Evolutionary conservation across 2,329 filamentous ascomycete species (phyloP).

Genomic region (Zymoseptoria pseudotritici): DNA sequence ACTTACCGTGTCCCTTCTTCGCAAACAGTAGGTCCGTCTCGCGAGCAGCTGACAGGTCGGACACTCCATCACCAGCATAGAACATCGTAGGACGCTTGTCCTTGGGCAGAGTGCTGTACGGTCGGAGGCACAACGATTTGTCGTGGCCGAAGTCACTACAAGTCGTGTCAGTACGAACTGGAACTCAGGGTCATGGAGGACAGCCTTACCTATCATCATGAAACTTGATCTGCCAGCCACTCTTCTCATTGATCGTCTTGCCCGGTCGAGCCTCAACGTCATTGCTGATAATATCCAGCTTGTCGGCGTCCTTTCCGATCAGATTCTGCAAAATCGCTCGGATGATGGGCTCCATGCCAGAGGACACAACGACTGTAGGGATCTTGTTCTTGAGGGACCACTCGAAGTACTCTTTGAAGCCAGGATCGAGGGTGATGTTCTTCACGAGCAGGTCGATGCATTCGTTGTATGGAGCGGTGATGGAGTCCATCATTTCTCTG

Average conservation of each 20-base stretch:
- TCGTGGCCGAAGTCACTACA: constrained; percentile 82
- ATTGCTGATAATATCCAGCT: constrained; percentile 89
- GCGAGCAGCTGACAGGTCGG: constrained; percentile 78
- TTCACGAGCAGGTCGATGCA: constrained; percentile 71
- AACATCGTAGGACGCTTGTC: constrained; percentile 71
- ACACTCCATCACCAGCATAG: constrained; percentile 92
- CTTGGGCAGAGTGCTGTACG: constrained; percentile 67
- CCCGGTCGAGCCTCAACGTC: constrained; percentile 60
- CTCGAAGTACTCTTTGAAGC: constrained; percentile 79
- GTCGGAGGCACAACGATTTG: constrained; percentile 85
- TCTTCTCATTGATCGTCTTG: constrained; percentile 68
- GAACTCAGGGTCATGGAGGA: neutral
- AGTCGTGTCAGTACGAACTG: neutral
- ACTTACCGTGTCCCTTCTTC: constrained; percentile 74
- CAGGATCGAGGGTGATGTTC: constrained; percentile 82
- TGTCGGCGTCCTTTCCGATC: constrained; percentile 66
- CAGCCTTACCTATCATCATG: constrained; percentile 69
- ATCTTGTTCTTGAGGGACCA: constrained; percentile 78
- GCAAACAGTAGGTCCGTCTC: constrained; percentile 93
- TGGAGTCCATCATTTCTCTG: constrained; percentile 82
- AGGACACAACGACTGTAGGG: constrained; percentile 84
- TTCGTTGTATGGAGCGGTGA: constrained; percentile 70
- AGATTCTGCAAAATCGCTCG: constrained; percentile 71
- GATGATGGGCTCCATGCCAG: constrained; percentile 90
- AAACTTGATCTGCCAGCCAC: constrained; percentile 81